phyloP scores from a whole-genome alignment of 495 filamentous ascomycete genomes.

The Eremomyces bilateralis region DNA sequence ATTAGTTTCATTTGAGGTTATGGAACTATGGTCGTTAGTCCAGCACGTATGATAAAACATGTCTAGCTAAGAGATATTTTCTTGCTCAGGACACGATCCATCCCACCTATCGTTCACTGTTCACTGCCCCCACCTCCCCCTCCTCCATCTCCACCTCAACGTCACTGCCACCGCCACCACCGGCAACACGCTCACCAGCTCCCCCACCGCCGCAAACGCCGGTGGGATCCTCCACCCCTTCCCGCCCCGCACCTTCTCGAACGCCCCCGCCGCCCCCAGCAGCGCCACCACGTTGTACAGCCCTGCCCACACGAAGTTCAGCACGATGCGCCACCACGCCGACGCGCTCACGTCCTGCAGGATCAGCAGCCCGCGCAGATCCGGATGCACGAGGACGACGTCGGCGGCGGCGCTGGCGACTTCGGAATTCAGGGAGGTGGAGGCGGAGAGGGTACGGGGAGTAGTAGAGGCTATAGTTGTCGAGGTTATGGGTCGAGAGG shows the following conservation, averaged over 20 bases:
- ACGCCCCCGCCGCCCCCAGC: conserved; percentile 46
- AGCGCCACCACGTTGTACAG: conserved; percentile 58
- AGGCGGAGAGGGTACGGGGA: too few species aligned
- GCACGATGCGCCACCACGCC: conserved; percentile 31
- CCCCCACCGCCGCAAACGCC: conserved; percentile 51
- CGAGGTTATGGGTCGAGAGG: too few species aligned
- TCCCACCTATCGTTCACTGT: too few species aligned
- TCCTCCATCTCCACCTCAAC: conserved; percentile 21
- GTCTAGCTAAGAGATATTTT: too few species aligned
- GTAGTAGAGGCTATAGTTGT: too few species aligned
- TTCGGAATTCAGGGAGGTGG: too few species aligned
- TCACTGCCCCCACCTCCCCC: conserved; percentile 3
- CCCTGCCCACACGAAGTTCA: conserved; percentile 56
- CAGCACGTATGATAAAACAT: too few species aligned
- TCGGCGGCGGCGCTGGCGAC: conserved; percentile 48
- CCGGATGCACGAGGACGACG: conserved; percentile 38
- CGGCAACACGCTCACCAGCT: conserved; percentile 57
- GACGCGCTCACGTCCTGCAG: conserved; percentile 36
- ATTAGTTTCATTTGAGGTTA: too few species aligned
- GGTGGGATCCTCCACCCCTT: conserved; percentile 40
- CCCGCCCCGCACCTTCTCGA: conserved; percentile 33
- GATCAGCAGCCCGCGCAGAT: conserved; percentile 32
- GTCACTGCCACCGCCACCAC: conserved; percentile 38
- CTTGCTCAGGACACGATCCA: too few species aligned
- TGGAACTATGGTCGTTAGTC: too few species aligned